These are phyloP conservation scores for Leccinum uliginosum DNA, from an alignment of 768 basidiomycete genomes.

Conservation along the genomic window DNA sequence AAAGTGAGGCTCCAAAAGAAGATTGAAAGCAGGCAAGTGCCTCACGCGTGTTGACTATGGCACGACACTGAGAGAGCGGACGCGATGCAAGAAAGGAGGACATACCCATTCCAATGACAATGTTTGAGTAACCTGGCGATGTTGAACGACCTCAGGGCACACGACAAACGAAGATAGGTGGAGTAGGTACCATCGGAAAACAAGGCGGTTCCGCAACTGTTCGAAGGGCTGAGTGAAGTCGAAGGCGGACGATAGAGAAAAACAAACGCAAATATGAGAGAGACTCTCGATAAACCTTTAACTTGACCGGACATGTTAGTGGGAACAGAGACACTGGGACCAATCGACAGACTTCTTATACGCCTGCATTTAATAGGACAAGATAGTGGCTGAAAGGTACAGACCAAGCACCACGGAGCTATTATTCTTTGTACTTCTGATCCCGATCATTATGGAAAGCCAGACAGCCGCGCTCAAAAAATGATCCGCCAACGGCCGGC, in stretches of 20 bases:
- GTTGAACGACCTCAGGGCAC: conserved; percentile 3
- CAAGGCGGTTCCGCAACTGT: conserved; percentile 79
- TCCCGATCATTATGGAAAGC: no score
- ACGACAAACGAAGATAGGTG: background rate
- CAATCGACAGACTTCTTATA: conserved; percentile 8
- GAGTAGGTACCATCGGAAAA: conserved; percentile 70
- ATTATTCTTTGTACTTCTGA: background rate
- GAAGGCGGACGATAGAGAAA: conserved; percentile 14
- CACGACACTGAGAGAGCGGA: background rate
- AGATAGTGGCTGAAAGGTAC: background rate
- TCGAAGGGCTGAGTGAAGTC: conserved; percentile 1
- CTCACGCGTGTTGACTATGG: conserved; percentile 65
- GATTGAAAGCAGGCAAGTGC: background rate
- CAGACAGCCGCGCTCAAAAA: no score
- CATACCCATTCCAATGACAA: conserved; percentile 72
- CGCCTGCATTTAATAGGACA: background rate
- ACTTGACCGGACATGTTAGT: conserved; percentile 15
- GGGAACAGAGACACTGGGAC: background rate
- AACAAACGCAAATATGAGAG: conserved; percentile 80
- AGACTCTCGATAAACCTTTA: conserved; percentile 48
- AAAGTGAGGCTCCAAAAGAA: background rate
- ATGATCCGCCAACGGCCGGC: no score
- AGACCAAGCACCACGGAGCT: background rate
- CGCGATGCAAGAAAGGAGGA: conserved; percentile 9
- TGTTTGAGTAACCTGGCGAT: conserved; percentile 69